phyloP scores from a whole-genome alignment of 345 rosid genomes.

The Aquilaria yunnanensis region DNA sequence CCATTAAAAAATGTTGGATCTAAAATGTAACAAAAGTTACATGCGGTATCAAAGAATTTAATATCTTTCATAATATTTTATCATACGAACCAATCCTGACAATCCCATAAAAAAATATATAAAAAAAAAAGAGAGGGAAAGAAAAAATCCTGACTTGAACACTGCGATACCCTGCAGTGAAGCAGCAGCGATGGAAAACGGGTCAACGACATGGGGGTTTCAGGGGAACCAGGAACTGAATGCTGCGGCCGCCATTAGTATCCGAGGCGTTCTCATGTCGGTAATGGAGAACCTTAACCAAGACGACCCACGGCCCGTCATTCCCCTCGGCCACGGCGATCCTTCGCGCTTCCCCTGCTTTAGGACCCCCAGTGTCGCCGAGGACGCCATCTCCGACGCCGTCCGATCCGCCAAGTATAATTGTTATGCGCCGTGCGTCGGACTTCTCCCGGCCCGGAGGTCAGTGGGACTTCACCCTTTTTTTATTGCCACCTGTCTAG shows the following conservation, averaged over 20 bases:
- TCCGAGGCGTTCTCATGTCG: constrained; percentile 23
- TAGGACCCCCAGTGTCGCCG: constrained; percentile 23
- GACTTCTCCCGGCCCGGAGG: constrained; percentile 23
- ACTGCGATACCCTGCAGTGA: too few species aligned
- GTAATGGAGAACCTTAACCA: constrained; percentile 22
- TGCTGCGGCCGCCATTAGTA: neutral
- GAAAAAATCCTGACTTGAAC: too few species aligned
- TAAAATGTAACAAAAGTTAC: too few species aligned
- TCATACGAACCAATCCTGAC: too few species aligned
- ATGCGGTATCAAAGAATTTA: too few species aligned
- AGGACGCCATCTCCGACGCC: constrained; percentile 32
- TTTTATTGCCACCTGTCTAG: too few species aligned
- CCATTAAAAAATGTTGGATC: too few species aligned
- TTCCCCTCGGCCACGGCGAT: constrained; percentile 44
- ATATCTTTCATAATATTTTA: too few species aligned
- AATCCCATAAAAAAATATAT: too few species aligned
- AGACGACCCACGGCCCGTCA: constrained; percentile 19
- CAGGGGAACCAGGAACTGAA: constrained; percentile 14
- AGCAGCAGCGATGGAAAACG: neutral
- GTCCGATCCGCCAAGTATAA: constrained; percentile 35
- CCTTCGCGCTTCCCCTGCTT: constrained; percentile 39
- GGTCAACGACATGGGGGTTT: constrained; percentile 11
- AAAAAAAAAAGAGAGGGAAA: too few species aligned
- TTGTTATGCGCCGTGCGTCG: constrained; percentile 23
- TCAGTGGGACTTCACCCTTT: neutral